Evolutionary conservation across 2,329 filamentous ascomycete genomes (phyloP).

Genomic region (Bertia moriformis): DNA sequence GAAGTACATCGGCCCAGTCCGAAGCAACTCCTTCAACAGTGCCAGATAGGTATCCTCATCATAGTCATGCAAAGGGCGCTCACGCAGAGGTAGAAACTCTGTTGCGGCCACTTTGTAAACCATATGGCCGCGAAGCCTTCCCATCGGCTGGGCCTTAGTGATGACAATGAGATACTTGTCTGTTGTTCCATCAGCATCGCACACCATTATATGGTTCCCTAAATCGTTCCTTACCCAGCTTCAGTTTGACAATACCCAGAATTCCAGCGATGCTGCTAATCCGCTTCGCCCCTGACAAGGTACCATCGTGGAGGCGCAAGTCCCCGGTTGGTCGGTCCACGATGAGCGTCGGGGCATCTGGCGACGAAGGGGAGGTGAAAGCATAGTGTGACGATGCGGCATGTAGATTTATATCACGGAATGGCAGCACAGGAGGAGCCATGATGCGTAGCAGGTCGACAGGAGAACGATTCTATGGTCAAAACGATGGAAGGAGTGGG

Average conservation of each 20-base stretch:
- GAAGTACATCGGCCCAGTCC: conserved; percentile 85
- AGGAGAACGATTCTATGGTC: too few species aligned
- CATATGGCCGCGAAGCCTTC: conserved; percentile 86
- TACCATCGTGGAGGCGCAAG: conserved; percentile 68
- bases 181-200: conserved; percentile 12
- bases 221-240: conserved; percentile 52
- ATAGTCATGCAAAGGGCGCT: conserved; percentile 76
- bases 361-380: conserved; percentile 89
- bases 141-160: conserved; percentile 82
- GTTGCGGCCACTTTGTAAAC: conserved; percentile 84
- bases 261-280: conserved; percentile 86
- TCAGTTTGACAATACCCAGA: conserved; percentile 80
- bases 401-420: conserved; percentile 93
- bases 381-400: conserved; percentile 84
- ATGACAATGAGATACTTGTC: conserved; percentile 96
- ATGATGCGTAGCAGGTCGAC: not conserved
- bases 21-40: conserved; percentile 69
- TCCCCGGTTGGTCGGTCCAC: conserved; percentile 88
- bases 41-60: conserved; percentile 86
- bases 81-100: conserved; percentile 85
- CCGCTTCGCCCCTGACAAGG: conserved; percentile 61
- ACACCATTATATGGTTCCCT: not conserved
- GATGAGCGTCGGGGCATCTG: conserved; percentile 72
- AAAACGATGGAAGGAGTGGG: too few species aligned
- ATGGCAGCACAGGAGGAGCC: conserved; percentile 32